phyloP scores from a whole-genome alignment of 1,284 basidiomycete species.

The Exobasidium rhododendri region DNA sequence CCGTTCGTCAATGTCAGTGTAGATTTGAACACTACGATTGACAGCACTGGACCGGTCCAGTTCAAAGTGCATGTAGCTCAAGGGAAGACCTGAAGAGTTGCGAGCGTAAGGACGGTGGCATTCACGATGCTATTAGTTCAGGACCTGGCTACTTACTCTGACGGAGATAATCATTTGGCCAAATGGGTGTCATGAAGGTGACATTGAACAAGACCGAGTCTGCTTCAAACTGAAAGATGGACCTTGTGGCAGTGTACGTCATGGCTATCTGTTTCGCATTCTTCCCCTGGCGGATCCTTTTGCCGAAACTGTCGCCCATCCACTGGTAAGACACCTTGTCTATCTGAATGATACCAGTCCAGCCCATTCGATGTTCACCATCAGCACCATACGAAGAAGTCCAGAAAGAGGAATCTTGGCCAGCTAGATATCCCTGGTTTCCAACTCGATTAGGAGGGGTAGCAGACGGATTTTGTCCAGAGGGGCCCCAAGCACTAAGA shows the following conservation, averaged over 20 bases:
- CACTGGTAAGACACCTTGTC: slow-evolving; percentile 46
- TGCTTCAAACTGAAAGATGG: slow-evolving; percentile 49
- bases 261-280: slow-evolving; percentile 43
- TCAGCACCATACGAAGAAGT: slow-evolving; percentile 48
- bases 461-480: slow-evolving; percentile 27
- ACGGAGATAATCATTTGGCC: slow-evolving; percentile 44
- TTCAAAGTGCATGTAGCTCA: slow-evolving; percentile 49
- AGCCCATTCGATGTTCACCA: slow-evolving; percentile 44
- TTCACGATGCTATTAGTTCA: not conserved
- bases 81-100: too few species aligned
- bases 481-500: slow-evolving; percentile 44
- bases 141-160: slow-evolving; percentile 37
- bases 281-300: slow-evolving; percentile 30
- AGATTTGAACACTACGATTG: slow-evolving; percentile 34
- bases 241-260: slow-evolving; percentile 47
- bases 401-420: slow-evolving; percentile 45
- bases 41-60: slow-evolving; percentile 29
- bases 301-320: slow-evolving; percentile 50
- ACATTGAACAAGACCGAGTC: slow-evolving; percentile 44
- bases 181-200: slow-evolving; percentile 50
- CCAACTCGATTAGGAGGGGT: slow-evolving; percentile 45
- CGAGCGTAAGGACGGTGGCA: not conserved
- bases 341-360: slow-evolving; percentile 43
- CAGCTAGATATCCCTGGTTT: slow-evolving; percentile 45
- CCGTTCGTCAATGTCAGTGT: slow-evolving; percentile 47